phyloP scores from a whole-genome alignment of 768 basidiomycete genomes.

The Podaxis sp. region DNA sequence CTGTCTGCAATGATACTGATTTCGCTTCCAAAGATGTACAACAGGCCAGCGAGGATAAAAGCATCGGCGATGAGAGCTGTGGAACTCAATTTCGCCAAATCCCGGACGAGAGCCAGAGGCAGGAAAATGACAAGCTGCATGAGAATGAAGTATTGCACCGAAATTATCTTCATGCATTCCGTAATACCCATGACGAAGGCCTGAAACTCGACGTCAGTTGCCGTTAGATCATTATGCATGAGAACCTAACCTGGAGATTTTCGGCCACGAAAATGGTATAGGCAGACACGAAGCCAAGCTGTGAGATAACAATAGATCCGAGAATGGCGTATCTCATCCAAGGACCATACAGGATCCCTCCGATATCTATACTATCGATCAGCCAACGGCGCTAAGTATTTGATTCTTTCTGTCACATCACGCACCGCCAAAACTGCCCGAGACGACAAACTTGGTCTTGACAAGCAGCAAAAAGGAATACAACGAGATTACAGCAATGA shows the following conservation, averaged over 20 bases:
- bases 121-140: constrained; percentile 85
- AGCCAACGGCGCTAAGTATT: background rate
- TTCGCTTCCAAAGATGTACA: constrained; percentile 91
- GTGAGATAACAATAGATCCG: constrained; percentile 83
- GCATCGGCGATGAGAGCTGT: constrained; percentile 92
- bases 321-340: constrained; percentile 94
- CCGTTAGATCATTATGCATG: background rate
- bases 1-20: constrained; percentile 58
- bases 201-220: constrained; percentile 29
- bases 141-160: constrained; percentile 80
- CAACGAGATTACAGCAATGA: constrained; percentile 84
- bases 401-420: background rate
- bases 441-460: constrained; percentile 82
- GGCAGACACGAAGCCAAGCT: constrained; percentile 84
- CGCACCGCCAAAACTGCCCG: constrained; percentile 89
- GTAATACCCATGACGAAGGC: constrained; percentile 84
- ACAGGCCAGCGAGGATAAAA: constrained; percentile 86
- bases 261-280: constrained; percentile 97
- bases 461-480: constrained; percentile 94
- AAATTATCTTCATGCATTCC: constrained; percentile 64
- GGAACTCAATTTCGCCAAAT: constrained; percentile 91
- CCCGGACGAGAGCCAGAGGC: constrained; percentile 85
- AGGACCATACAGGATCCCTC: constrained; percentile 86
- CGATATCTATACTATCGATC: constrained; percentile 65
- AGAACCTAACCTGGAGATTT: constrained; percentile 59